Base-by-base conservation (phyloP, 495 filamentous ascomycete species). In the Rusavskia elegans region DNA sequence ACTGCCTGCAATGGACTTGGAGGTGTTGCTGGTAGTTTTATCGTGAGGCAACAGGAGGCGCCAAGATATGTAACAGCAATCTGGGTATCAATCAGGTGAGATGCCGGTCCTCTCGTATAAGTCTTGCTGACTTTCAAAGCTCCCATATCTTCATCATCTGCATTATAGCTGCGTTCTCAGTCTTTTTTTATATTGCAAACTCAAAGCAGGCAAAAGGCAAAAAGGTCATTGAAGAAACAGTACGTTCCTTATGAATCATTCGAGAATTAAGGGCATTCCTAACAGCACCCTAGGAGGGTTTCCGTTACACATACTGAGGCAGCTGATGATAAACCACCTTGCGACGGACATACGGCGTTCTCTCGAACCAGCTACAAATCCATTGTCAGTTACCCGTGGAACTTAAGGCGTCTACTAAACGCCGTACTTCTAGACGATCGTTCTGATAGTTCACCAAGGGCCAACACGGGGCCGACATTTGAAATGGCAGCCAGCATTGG, bases 21-120 rank as follows among this genome's bases (percentile, higher is more conserved):
- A 16, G 83, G 83, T 2, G 82, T 89, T 52, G 83, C 83, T 1
- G 84, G 84, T 2, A 83, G 79, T 59, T 89, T 77, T 62, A 87
- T 88, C 51, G 82, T 88, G 1, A 66, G 79, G 10, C 72, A 76
- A 49, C 62, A 71, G 8, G 83, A 89, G 56, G 83, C 83, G 2
- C 84, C 84, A 9, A 60, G 67, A 55, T 87, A 87, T 61, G 61
- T 71, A 27, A 87, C 82, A 0, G 83, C 83, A 1, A 74, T 87
- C 3, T 86, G 81, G 79, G 73, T 85, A 13, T 82, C 78, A 1
- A 82, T 87, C 45, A 80, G 79, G 66, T 83, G 38, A 62, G 63
- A 5, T 9, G 7, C 25, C 25, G 7, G 0, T 2, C 1, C 7
- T 27, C 25, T 27, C 7, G 25, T 27, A 3, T 27, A 3, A 6